Evolutionary conservation across 2,329 filamentous ascomycete species (phyloP).

Genomic region (Immersiporthe knoxdaviesiana): DNA sequence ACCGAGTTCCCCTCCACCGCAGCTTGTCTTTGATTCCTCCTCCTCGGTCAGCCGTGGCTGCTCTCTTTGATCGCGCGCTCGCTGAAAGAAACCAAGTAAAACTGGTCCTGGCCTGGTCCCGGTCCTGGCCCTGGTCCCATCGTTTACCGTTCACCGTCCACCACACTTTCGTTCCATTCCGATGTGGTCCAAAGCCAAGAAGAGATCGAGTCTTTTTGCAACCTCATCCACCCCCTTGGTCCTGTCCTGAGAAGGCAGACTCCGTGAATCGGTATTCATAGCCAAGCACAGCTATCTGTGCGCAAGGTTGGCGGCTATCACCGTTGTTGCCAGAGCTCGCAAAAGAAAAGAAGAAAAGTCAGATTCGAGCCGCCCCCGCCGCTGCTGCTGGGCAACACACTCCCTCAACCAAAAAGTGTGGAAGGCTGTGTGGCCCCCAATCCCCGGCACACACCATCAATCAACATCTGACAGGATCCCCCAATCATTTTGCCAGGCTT

Average conservation of each 20-base stretch:
- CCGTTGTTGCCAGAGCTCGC: background rate
- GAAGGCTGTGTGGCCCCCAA: slow-evolving; percentile 1
- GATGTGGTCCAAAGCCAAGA: background rate
- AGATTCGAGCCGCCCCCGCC: background rate
- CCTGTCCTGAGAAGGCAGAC: background rate
- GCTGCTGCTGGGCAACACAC: slow-evolving; percentile 1
- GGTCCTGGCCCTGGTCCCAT: slow-evolving; percentile 1
- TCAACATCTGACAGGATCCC: background rate
- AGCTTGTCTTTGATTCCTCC: background rate
- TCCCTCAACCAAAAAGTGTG: background rate
- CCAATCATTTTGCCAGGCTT: background rate
- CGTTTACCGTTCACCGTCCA: background rate
- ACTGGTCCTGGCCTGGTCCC: background rate
- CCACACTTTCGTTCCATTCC: background rate
- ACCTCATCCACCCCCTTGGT: background rate
- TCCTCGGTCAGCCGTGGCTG: slow-evolving; percentile 2
- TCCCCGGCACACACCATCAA: background rate
- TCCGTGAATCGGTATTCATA: background rate
- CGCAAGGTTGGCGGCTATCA: background rate
- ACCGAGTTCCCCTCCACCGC: background rate
- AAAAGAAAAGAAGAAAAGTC: too few species aligned
- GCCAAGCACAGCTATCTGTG: background rate
- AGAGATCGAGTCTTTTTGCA: background rate
- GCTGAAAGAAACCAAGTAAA: background rate
- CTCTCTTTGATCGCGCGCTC: background rate